Evolutionary conservation across 495 filamentous ascomycete species (phyloP), one percentile per base, ranked within the genome.

Genomic region (Podospora comata): DNA sequence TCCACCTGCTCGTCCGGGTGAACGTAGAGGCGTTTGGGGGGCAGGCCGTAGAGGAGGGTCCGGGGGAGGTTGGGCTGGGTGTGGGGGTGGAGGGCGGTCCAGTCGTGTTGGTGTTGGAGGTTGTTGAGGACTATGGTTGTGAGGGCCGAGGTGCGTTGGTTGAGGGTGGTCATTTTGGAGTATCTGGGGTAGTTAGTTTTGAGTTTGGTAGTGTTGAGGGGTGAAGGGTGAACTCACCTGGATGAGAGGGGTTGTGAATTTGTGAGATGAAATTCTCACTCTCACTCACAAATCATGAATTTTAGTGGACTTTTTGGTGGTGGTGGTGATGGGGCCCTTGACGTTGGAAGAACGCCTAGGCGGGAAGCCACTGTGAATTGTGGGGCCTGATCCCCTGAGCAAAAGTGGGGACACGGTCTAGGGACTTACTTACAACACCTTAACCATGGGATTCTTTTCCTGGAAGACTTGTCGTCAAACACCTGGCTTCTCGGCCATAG

Each of bases 1-100:
- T 87, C 89, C 56, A 93, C 85, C 79, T 96, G 93, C 78, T 96
- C 92, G 77, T 97, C 95, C 5, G 95, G 95, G 77, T 99, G 94
- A 64, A 91, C 85, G 80, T 99, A 98, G 26, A 96, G 84, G 5
- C 88, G 86, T 62, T 90, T 86, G 5, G 95, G 93, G 7, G 95
- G 94, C n/a, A 97, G 83, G 5, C 95, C 95, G 5, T 92, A 92
- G 61, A 99, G 83, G 68, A 99, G 77, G 2, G 87, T 89, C 48
- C 88, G 81, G 5, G 85, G 83, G 4, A 89, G 80, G 61, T 68
- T 64, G 62, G 73, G 63, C 56, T 75, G 73, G 19, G 85, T 85
- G 79, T 94, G 88, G 30, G 87, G 79, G 62, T 83, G 77, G 56
- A 96, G 83, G 19, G 80, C 81, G 11, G 89, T 90, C 95, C 95